Evolutionary conservation across 495 filamentous ascomycete species (phyloP).

Genomic region (Pyrenula aspistea): DNA sequence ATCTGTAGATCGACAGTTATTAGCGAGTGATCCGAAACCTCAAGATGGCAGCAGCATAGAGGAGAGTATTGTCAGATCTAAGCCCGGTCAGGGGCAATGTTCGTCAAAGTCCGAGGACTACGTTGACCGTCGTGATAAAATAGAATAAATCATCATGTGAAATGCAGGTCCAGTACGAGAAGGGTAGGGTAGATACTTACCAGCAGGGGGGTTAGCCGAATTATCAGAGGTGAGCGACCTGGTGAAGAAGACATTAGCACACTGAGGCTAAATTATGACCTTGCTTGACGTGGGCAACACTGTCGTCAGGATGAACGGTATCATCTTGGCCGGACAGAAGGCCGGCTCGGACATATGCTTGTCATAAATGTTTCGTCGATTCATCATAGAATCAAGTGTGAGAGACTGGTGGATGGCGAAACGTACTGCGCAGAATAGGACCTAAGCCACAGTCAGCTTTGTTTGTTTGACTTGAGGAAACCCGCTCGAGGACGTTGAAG

Average conservation of each 20-base stretch:
- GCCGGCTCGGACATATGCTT: slow-evolving; percentile 50
- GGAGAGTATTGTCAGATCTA: slow-evolving; percentile 40
- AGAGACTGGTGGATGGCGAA: slow-evolving; percentile 7
- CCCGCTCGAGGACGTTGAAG: background rate
- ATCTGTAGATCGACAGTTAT: background rate
- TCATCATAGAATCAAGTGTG: slow-evolving; percentile 31
- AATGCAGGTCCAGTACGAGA: too few species aligned
- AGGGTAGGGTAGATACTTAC: too few species aligned
- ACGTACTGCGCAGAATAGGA: slow-evolving; percentile 19
- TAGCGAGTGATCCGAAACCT: background rate
- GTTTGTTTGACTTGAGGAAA: slow-evolving; percentile 14
- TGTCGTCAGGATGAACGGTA: slow-evolving; percentile 33
- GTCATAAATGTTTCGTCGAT: slow-evolving; percentile 36
- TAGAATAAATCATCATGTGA: slow-evolving; percentile 60
- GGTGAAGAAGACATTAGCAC: too few species aligned
- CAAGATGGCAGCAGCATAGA: background rate
- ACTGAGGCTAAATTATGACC: too few species aligned
- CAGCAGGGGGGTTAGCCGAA: background rate
- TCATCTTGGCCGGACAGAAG: slow-evolving; percentile 33
- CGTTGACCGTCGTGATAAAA: slow-evolving; percentile 98
- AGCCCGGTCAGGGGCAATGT: slow-evolving; percentile 80
- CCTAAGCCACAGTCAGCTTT: slow-evolving; percentile 3
- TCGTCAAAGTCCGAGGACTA: slow-evolving; percentile 79
- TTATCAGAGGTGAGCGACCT: too few species aligned
- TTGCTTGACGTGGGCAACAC: slow-evolving; percentile 15